These are phyloP conservation scores for Nemania bipapillata DNA, from an alignment of 2,329 filamentous ascomycete genomes.

Conservation along the genomic window DNA sequence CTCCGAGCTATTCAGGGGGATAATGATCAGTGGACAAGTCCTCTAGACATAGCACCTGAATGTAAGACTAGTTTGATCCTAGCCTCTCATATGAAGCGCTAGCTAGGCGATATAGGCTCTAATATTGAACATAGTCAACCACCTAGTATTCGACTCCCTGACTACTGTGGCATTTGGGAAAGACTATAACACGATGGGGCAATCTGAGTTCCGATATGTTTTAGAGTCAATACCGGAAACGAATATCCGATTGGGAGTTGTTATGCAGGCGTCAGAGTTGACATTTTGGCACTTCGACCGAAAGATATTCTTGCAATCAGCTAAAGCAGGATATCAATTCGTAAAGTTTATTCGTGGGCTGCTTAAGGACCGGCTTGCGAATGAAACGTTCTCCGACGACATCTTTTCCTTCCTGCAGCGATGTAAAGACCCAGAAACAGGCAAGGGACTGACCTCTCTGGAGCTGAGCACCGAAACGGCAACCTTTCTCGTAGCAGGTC, in stretches of 20 bases:
- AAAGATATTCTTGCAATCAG: background rate
- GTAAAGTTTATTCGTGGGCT: conserved; percentile 13
- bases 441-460: background rate
- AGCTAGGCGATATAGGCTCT: background rate
- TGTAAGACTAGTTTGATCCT: background rate
- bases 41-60: background rate
- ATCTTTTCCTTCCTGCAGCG: conserved; percentile 19
- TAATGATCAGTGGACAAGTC: background rate
- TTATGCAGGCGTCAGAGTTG: background rate
- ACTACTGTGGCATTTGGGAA: conserved; percentile 8
- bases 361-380: background rate
- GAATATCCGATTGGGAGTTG: conserved; percentile 6
- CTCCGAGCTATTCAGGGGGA: background rate
- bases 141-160: conserved; percentile 8
- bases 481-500: conserved; percentile 16
- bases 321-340: background rate
- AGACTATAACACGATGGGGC: conserved; percentile 11
- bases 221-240: background rate
- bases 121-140: conserved; percentile 12
- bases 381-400: background rate
- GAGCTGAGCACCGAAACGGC: conserved; percentile 16
- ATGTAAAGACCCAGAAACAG: conserved; percentile 19
- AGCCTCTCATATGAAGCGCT: background rate
- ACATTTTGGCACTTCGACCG: background rate
- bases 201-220: conserved; percentile 1